A percentile compares a stretch with the other conserved stretches of the same genome.
Evolutionary conservation across 2,329 filamentous ascomycete species (phyloP).

Genomic region (Trichophyton schoenleinii): DNA sequence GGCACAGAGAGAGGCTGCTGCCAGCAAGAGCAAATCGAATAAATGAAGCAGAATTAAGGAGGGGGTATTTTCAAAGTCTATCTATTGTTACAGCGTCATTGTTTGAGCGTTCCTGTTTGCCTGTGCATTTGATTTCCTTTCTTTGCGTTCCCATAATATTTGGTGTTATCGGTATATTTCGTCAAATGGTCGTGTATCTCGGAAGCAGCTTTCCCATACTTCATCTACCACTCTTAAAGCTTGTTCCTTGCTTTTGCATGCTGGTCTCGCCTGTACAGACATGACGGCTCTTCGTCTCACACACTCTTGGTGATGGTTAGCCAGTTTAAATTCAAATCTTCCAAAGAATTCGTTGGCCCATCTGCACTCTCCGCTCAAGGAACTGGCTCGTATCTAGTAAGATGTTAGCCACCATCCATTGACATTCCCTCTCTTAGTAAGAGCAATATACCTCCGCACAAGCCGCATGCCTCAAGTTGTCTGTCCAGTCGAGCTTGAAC

Average conservation of each 20-base stretch:
- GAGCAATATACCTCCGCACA: slow-evolving; percentile 64
- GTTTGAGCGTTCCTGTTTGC: not conserved
- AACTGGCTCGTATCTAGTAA: slow-evolving; percentile 67
- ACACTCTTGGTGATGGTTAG: slow-evolving; percentile 87
- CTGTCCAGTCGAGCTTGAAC: slow-evolving; percentile 77
- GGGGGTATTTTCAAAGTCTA: slow-evolving; percentile 6
- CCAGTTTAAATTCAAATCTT: slow-evolving; percentile 73
- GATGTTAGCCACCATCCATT: slow-evolving; percentile 24
- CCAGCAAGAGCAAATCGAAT: slow-evolving; percentile 16
- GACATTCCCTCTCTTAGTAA: not conserved
- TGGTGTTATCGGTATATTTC: slow-evolving; percentile 64
- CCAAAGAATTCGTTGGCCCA: slow-evolving; percentile 79
- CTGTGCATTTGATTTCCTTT: not conserved
- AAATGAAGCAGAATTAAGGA: not conserved
- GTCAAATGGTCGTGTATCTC: slow-evolving; percentile 88
- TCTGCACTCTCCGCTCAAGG: slow-evolving; percentile 84
- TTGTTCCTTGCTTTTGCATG: slow-evolving; percentile 73
- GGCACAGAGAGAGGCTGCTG: slow-evolving; percentile 31
- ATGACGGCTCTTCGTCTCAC: slow-evolving; percentile 68
- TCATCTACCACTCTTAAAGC: slow-evolving; percentile 83
- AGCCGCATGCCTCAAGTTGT: slow-evolving; percentile 74
- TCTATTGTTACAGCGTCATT: slow-evolving; percentile 6
- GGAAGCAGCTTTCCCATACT: slow-evolving; percentile 97
- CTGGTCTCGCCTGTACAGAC: slow-evolving; percentile 64
- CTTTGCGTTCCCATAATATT: slow-evolving; percentile 4